Evolutionary conservation across 495 filamentous ascomycete genomes (phyloP), one percentile per base, ranked within the genome.

Genomic region (Penicillium taxi): DNA sequence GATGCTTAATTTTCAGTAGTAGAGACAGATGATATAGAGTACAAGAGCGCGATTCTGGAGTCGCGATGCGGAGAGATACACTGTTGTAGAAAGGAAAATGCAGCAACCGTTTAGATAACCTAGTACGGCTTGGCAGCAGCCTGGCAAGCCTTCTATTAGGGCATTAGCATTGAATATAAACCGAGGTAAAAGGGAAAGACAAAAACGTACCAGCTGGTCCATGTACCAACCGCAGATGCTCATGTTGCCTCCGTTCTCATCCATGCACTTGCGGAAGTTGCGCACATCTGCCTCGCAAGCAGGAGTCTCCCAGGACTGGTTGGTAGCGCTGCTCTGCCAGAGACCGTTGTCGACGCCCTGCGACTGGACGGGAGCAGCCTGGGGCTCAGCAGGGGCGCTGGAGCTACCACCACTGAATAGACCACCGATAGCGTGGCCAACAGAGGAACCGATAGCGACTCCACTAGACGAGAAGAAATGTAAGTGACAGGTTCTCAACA

Each of bases 171-270:
- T n/a, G 9, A 29, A 24, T 15, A 28, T 27, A 17, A 28, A 25
- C 2, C 8, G n/a, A 29, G n/a, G 15, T 13, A 12, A 33, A 5
- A 14, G 23, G 33, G 8, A 12, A 25, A 31, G 21, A 24, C 26
- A 26, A 35, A 61, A 40, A 61, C 61, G 34, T 63, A 78, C 73
- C 59, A 98, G 70, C 75, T 98, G 91, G 63, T 96, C 90, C 51
- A 98, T 63, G 60, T 98, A 98, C 91, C 91, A 98, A 44, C 81
- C 79, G 68, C 91, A 98, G 52, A 94, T 94, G 59, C 83, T 80
- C 81, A 96, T 80, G 61, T 91, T 82, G 39, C 93, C 93, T 52
- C 77, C 62, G 61, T 98, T 82, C 50, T 98, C 81, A 56, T 96
- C 87, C 77, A 98, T 78, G 75, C 91, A 98, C 66, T 81, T 79